Evolutionary conservation across 371 early-diverging fungal genomes (phyloP), one percentile per base, ranked within the genome.

Genomic region (Mortierella sp.): DNA sequence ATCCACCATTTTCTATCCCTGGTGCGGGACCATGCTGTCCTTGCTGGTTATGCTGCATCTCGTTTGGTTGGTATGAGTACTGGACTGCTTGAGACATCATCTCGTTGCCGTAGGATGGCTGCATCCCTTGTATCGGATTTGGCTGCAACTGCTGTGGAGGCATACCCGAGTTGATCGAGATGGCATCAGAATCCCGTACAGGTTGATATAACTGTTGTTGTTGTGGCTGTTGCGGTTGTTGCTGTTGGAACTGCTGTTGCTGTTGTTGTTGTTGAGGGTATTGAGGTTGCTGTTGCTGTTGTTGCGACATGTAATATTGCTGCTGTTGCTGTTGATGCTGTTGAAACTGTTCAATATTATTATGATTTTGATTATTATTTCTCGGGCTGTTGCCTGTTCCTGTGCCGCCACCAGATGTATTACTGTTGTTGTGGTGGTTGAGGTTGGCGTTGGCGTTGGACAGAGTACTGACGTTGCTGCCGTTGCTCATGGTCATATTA

Each of bases 271-370:
- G n/a, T n/a, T n/a, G n/a, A n/a, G n/a, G n/a, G n/a, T n/a, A n/a
- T n/a, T n/a, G n/a, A n/a, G n/a, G n/a, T n/a, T 54, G 55, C 47
- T 59, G 68, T 12, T 54, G 48, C 53, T 68, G 60, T n/a, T 67
- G 60, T 12, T 51, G 50, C 24, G 46, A 12, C 30, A 21, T 11
- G 17, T 50, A 51, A 11, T 24, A 15, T 31, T 39, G 60, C 27
- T 50, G 60, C 43, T 60, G 50, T 19, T 48, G 49, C 23, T 60
- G 52, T 43, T 60, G 68, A n/a, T 43, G 59, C 7, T 66, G 60
- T 14, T 63, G 52, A 30, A 50, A 9, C 50, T 46, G 50, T 52
- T 57, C 56, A 49, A 61, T 61, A 43, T 43, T 43, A 17, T n/a
- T n/a, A n/a, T n/a, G n/a, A n/a, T n/a, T n/a, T n/a, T n/a, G n/a